Evolutionary conservation across 176 grass and related monocot species (phyloP).

Genomic region (Puya raimondii): DNA sequence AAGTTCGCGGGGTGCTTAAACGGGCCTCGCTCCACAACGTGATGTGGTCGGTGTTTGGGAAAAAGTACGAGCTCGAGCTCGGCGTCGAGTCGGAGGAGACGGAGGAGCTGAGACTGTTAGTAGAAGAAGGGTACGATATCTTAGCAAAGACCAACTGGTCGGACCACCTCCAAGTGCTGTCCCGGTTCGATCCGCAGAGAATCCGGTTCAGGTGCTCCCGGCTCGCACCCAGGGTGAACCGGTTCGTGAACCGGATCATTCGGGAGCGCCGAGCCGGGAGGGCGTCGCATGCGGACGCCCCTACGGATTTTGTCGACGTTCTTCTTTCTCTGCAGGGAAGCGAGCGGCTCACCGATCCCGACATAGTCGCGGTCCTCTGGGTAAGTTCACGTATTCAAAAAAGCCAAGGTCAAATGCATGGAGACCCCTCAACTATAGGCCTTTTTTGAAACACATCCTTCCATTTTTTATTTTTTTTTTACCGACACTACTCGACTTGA

Average conservation of each 20-base stretch:
- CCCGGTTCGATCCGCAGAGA: conserved; percentile 48
- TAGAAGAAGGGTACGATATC: conserved; percentile 84
- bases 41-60: conserved; percentile 85
- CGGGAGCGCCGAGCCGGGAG: conserved; percentile 38
- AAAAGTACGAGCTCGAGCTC: conserved; percentile 38
- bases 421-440: no score
- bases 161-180: conserved; percentile 70
- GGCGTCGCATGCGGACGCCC: background rate
- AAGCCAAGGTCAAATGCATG: background rate
- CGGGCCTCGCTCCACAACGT: conserved; percentile 63
- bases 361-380: conserved; percentile 87
- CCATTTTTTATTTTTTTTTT: no score
- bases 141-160: conserved; percentile 81
- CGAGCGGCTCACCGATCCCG: conserved; percentile 51
- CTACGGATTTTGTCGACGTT: conserved; percentile 62
- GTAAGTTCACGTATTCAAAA: conserved; percentile 19
- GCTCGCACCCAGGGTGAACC: conserved; percentile 53
- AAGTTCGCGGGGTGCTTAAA: conserved; percentile 41
- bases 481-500: no score
- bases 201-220: conserved; percentile 42
- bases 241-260: conserved; percentile 59
- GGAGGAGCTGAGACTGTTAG: conserved; percentile 40
- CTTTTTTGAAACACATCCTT: background rate
- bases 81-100: conserved; percentile 34
- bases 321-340: conserved; percentile 51